Evolutionary conservation across 129 eudicot genomes (phyloP), one percentile per base, ranked within the genome.

Genomic region (Tagetes patula): DNA sequence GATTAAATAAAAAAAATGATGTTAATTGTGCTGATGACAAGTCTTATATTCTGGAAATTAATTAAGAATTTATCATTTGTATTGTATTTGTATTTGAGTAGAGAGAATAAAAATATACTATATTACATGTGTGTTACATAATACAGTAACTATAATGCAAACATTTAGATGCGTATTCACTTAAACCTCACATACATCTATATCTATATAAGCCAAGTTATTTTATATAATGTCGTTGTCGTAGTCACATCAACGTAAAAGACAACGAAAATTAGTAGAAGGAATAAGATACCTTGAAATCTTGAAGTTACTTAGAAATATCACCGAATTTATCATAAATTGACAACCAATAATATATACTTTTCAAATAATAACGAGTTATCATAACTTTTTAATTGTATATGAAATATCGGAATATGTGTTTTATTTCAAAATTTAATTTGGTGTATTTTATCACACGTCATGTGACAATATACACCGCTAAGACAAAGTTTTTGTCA

Each of bases 221-320:
- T 31, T 11, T 65, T n/a, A 31, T 20, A 33, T 47, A 4, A 36
- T 53, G 79, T 66, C 42, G 65, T 55, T 50, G 48, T 65, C 72
- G 66, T 75, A 64, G 59, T 75, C 55, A 75, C 73, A 38, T 75
- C 63, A 75, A 50, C 20, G 11, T 66, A 42, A 67, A 60, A 54
- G 67, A 67, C 74, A 65, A 46, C 36, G 20, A 69, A 77, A 67
- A 46, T 69, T 59, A 39, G 13, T 20, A 38, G 30, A 48, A 43
- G 40, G 32, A 55, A 71, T 71, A 41, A 42, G 76, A 71, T 43
- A 56, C 46, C 59, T 47, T 73, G 59, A 46, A 45, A 40, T 43
- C 54, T 66, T 56, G 38, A 75, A 66, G 53, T 58, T 43, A 43
- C 41, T 4, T 31, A 31, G 68, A 53, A 42, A 42, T 43, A 72